phyloP scores from a whole-genome alignment of 1,139 yeast species.

The Yamadazyma sp. region DNA sequence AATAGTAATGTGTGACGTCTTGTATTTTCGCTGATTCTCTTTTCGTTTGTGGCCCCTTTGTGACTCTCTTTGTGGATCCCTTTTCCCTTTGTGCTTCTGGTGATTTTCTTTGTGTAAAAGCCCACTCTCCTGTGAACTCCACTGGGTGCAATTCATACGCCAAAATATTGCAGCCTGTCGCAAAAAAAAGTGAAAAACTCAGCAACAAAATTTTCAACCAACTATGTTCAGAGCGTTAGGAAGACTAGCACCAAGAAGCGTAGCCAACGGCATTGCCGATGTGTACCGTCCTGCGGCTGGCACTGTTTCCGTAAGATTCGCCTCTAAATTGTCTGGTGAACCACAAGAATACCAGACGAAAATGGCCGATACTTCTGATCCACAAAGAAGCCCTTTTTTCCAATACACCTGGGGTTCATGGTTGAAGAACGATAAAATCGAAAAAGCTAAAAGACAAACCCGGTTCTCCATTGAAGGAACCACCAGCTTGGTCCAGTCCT shows the following conservation, averaged over 20 bases:
- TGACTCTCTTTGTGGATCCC: too few species aligned
- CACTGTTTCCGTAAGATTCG: conserved; percentile 1
- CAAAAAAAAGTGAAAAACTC: conserved; percentile 2
- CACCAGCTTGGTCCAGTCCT: conserved; percentile 45
- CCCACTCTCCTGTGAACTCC: too few species aligned
- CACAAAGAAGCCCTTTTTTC: conserved; percentile 73
- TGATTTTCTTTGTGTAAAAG: too few species aligned
- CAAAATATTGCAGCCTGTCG: neutral
- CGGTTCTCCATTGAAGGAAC: conserved; percentile 80
- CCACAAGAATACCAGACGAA: conserved; percentile 50
- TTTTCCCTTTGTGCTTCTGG: too few species aligned
- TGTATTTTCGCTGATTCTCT: too few species aligned
- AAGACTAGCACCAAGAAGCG: neutral
- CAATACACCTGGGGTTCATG: conserved; percentile 95
- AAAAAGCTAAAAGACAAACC: conserved; percentile 77
- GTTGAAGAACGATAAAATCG: conserved; percentile 74
- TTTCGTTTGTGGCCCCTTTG: too few species aligned
- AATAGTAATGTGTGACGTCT: conserved; percentile 2
- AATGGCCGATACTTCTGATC: conserved; percentile 61
- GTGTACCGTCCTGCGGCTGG: neutral
- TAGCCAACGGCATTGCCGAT: neutral
- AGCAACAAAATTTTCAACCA: conserved; percentile 2
- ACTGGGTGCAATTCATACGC: too few species aligned
- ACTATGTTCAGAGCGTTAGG: conserved; percentile 4
- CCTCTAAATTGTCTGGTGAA: conserved; percentile 8